Percentiles rank a stretch among this genome's conserved stretches.
These are phyloP conservation scores for Papiliotrema flavescens DNA, from an alignment of 1,284 basidiomycete genomes.

Conservation along the genomic window DNA sequence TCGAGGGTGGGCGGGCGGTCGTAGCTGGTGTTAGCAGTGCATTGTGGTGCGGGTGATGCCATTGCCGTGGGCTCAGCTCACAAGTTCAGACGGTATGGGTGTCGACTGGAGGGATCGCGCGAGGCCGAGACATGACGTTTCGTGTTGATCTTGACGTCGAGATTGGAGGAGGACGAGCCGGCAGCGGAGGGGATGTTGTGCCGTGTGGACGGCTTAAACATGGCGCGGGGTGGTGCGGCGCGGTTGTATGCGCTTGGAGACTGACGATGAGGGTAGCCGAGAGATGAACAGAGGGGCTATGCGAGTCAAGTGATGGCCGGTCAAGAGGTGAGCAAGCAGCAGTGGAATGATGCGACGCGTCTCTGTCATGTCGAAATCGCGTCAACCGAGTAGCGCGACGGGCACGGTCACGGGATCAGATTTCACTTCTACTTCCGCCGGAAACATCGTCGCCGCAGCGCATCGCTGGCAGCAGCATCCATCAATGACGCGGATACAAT, in stretches of 20 bases:
- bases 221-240: constrained; percentile 3
- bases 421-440: neutral
- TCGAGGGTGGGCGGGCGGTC: constrained; percentile 80
- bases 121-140: constrained; percentile 15
- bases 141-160: constrained; percentile 42
- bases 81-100: constrained; percentile 77
- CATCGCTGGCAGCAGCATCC: neutral
- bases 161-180: constrained; percentile 17
- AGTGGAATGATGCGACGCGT: neutral
- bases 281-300: no score
- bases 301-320: no score
- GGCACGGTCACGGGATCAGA: neutral
- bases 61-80: constrained; percentile 37
- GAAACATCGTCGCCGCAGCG: neutral
- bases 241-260: no score
- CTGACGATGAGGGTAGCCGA: no score
- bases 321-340: neutral
- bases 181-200: constrained; percentile 18
- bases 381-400: neutral
- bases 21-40: constrained; percentile 58
- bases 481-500: neutral
- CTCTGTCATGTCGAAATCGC: neutral
- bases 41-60: no score
- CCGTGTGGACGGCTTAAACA: constrained; percentile 41
- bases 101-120: constrained; percentile 39